Percentiles rank a stretch among this genome's conserved stretches.
Conservation (phyloP, 169 alveolate genomes). For the Plasmodium falciparum region DNA sequence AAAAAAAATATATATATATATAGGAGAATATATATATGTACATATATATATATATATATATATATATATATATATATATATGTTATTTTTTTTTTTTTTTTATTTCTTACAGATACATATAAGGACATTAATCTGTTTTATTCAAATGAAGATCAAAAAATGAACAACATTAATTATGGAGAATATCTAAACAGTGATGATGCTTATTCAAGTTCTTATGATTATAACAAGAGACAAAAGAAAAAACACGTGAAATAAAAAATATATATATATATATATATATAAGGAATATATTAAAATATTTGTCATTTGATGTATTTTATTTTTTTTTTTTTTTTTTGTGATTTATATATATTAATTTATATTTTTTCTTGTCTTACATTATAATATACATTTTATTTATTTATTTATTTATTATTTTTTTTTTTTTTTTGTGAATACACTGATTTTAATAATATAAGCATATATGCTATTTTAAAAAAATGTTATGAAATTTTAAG, state of each 20-base stretch:
- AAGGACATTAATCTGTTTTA: slow-evolving; percentile 55
- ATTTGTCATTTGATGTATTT: too few relatives aligned
- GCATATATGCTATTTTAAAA: too few relatives aligned
- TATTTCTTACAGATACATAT: slow-evolving; percentile 31
- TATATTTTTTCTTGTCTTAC: too few relatives aligned
- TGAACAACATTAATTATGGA: slow-evolving; percentile 24
- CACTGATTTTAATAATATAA: too few relatives aligned
- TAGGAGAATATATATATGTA: neutral
- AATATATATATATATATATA: too few relatives aligned
- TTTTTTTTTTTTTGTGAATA: too few relatives aligned
- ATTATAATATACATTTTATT: too few relatives aligned
- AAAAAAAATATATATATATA: neutral
- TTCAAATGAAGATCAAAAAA: slow-evolving; percentile 36
- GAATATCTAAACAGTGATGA: slow-evolving; percentile 44
- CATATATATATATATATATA: neutral
- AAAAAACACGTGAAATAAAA: neutral
- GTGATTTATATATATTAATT: too few relatives aligned
- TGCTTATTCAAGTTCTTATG: slow-evolving; percentile 60
- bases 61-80: neutral
- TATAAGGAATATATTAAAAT: too few relatives aligned
- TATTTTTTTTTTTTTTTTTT: too few relatives aligned
- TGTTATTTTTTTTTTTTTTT: neutral
- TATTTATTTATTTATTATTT: too few relatives aligned
- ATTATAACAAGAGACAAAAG: slow-evolving; percentile 30
- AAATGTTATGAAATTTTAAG: too few relatives aligned